Percentiles rank a stretch among this genome's conserved stretches.
Conservation (phyloP, 768 basidiomycete genomes). For the Tremella mesenterica region DNA sequence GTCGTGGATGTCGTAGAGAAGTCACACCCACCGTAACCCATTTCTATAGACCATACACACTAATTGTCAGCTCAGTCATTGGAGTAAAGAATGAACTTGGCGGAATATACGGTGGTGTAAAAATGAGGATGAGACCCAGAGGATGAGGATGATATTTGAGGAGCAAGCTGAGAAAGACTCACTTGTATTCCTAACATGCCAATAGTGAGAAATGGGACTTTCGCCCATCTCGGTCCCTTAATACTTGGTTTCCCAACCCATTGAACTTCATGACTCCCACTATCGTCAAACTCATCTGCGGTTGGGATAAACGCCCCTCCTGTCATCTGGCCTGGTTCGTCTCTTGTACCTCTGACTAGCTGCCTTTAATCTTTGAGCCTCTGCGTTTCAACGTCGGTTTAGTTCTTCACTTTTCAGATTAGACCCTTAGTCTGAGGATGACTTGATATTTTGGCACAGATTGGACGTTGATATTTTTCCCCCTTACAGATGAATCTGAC, state of each 20-base stretch:
- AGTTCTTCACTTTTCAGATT: no score
- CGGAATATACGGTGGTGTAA: no score
- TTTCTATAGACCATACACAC: slow-evolving; percentile 81
- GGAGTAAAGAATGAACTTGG: no score
- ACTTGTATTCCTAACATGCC: slow-evolving; percentile 77
- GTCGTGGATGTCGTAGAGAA: no score
- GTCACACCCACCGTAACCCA: no score
- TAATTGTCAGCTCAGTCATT: slow-evolving; percentile 7
- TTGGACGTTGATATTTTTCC: no score
- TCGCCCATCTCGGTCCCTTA: slow-evolving; percentile 42
- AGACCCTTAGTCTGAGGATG: no score
- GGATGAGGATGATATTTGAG: neutral
- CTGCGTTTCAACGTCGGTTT: no score
- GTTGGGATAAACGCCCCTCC: slow-evolving; percentile 26
- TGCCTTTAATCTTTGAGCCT: no score
- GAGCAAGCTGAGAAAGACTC: neutral
- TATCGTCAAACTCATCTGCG: slow-evolving; percentile 54
- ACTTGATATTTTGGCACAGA: no score
- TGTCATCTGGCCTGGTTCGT: slow-evolving; percentile 16
- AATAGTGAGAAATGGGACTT: slow-evolving; percentile 54
- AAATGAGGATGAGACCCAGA: neutral
- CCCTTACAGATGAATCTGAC: no score
- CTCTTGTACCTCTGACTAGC: no score
- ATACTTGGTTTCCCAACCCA: slow-evolving; percentile 43
- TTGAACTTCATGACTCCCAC: slow-evolving; percentile 42